A percentile compares a stretch with the other conserved stretches of the same genome.
These are phyloP conservation scores for Halophytophthora batemanensis DNA, from an alignment of 352 stramenopile genomes.

Conservation along the genomic window DNA sequence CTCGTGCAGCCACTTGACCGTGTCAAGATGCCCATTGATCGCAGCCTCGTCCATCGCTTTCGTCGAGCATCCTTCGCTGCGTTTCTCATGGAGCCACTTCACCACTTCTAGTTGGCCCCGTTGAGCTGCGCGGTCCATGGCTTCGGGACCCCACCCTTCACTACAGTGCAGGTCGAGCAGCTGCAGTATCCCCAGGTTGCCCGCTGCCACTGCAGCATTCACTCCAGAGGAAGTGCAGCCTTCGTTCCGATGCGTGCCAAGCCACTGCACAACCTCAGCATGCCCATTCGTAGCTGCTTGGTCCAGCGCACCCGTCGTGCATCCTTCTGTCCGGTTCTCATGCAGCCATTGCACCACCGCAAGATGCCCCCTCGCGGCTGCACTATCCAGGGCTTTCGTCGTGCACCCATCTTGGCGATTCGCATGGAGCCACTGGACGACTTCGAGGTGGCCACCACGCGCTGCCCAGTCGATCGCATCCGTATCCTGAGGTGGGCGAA, in stretches of 20 bases:
- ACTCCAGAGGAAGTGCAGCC: not conserved
- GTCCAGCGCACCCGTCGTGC: too few species aligned
- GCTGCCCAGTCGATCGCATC: slow-evolving; percentile 3
- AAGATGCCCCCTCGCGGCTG: too few species aligned
- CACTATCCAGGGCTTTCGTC: too few species aligned
- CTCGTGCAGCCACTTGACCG: not conserved
- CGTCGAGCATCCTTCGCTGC: too few species aligned
- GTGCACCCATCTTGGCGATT: not conserved
- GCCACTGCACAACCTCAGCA: too few species aligned
- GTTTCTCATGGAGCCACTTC: too few species aligned
- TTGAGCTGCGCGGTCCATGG: not conserved
- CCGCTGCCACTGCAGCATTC: too few species aligned
- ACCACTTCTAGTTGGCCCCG: too few species aligned
- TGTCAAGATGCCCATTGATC: not conserved
- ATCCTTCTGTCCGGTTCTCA: not conserved
- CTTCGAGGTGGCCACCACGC: not conserved
- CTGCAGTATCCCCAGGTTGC: too few species aligned
- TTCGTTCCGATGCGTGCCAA: not conserved
- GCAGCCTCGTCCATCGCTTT: not conserved
- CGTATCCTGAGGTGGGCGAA: not conserved
- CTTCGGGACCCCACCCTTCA: too few species aligned
- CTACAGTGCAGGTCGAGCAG: too few species aligned
- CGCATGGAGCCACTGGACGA: not conserved
- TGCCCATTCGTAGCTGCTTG: too few species aligned
- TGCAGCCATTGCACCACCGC: not conserved